A percentile compares a stretch with the other conserved stretches of the same genome.
Evolutionary conservation across 768 basidiomycete genomes (phyloP).

Genomic region (Mycena sanguinolenta): DNA sequence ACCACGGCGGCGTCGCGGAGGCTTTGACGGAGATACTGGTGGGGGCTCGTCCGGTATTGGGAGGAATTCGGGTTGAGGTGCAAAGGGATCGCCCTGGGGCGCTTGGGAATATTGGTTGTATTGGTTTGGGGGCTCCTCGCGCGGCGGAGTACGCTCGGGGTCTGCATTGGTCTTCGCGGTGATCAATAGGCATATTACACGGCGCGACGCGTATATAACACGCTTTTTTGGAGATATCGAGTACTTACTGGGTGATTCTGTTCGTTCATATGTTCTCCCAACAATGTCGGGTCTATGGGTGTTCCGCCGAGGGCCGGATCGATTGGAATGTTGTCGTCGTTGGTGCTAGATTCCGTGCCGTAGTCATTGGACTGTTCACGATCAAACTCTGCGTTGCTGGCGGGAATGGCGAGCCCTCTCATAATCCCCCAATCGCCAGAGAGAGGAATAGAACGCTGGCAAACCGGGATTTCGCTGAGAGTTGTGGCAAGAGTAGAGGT

Average conservation of each 20-base stretch:
- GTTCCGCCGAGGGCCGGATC: constrained; percentile 78
- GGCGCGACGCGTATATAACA: constrained; percentile 80
- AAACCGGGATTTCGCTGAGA: no score
- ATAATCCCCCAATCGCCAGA: constrained; percentile 49
- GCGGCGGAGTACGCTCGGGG: constrained; percentile 40
- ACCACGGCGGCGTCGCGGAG: constrained; percentile 61
- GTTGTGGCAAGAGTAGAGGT: no score
- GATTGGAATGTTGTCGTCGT: constrained; percentile 79
- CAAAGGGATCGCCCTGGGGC: constrained; percentile 88
- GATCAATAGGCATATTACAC: constrained; percentile 49
- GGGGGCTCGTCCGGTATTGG: constrained; percentile 60
- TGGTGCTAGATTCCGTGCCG: constrained; percentile 69
- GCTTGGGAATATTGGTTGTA: constrained; percentile 75
- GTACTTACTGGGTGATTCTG: constrained; percentile 55
- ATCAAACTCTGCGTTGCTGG: constrained; percentile 59
- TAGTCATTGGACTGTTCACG: constrained; percentile 72
- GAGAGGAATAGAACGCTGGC: no score
- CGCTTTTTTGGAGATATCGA: constrained; percentile 37
- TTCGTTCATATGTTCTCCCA: constrained; percentile 44
- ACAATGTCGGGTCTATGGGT: constrained; percentile 67
- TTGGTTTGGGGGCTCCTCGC: constrained; percentile 49
- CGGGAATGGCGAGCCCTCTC: constrained; percentile 73
- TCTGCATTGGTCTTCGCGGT: constrained; percentile 38
- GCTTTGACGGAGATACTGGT: constrained; percentile 56
- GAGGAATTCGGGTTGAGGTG: constrained; percentile 71